These are phyloP conservation scores for Candida boidinii DNA, from an alignment of 805 yeast genomes.

Conservation along the genomic window DNA sequence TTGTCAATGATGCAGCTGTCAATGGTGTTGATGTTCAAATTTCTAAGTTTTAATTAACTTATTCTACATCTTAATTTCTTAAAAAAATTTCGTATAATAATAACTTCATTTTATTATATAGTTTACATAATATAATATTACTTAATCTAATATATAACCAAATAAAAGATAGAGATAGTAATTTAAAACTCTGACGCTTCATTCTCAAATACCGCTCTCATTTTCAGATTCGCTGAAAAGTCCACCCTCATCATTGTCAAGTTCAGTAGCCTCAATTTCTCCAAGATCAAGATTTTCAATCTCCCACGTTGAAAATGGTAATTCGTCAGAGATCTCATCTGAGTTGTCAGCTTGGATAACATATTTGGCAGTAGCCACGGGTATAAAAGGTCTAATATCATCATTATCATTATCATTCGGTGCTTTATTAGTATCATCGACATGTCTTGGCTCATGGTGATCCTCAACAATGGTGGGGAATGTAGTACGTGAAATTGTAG, in stretches of 20 bases:
- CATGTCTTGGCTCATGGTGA: no score
- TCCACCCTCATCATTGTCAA: not conserved
- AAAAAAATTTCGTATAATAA: not conserved
- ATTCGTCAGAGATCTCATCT: no score
- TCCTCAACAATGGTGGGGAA: no score
- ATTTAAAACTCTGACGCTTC: no score
- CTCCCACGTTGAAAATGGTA: slow-evolving; percentile 24
- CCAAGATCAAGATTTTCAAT: slow-evolving; percentile 18
- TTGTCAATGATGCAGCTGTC: slow-evolving; percentile 74
- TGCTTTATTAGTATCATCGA: no score
- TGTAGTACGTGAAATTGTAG: no score
- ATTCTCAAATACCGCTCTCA: not conserved
- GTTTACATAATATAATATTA: not conserved
- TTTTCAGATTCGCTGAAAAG: not conserved
- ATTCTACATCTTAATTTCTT: no score
- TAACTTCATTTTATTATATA: not conserved
- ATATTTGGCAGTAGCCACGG: no score
- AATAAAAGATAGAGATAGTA: no score
- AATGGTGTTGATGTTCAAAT: slow-evolving; percentile 37
- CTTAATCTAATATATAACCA: not conserved
- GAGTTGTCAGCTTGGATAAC: no score
- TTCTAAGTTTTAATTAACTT: slow-evolving; percentile 6
- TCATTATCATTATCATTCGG: no score
- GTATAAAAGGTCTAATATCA: no score
- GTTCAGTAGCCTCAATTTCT: slow-evolving; percentile 3